Percentiles rank a stretch among this genome's conserved stretches.
These are phyloP conservation scores for Staphylotrichum tortipilum DNA, from an alignment of 495 filamentous ascomycete species.

Conservation along the genomic window DNA sequence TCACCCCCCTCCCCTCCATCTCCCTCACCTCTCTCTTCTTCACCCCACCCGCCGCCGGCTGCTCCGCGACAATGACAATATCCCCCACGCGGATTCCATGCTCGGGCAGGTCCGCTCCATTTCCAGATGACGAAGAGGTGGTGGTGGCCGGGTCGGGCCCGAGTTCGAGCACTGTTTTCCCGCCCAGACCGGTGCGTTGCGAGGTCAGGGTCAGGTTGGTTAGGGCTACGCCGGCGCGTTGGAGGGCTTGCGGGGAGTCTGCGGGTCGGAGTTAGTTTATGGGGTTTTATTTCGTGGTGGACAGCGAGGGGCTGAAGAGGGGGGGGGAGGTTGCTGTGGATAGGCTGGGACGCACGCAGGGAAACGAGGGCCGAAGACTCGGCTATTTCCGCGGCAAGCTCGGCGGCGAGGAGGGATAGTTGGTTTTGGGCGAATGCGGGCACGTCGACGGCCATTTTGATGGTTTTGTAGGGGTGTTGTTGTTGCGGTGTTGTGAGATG, in stretches of 20 bases:
- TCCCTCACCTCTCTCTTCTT: slow-evolving; percentile 64
- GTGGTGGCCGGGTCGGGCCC: slow-evolving; percentile 60
- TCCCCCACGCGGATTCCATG: slow-evolving; percentile 85
- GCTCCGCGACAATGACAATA: slow-evolving; percentile 72
- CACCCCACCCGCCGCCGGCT: slow-evolving; percentile 57
- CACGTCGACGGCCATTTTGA: slow-evolving; percentile 41
- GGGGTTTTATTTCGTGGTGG: no score
- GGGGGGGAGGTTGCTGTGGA: no score
- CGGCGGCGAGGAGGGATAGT: slow-evolving; percentile 63
- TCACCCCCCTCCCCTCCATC: slow-evolving; percentile 53
- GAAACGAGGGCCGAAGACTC: slow-evolving; percentile 65
- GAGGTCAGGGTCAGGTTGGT: slow-evolving; percentile 67
- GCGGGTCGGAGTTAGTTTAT: no score
- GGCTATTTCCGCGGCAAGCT: slow-evolving; percentile 70
- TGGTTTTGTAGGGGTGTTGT: neutral
- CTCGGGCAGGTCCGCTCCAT: slow-evolving; percentile 48
- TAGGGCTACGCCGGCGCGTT: slow-evolving; percentile 80
- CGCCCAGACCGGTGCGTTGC: slow-evolving; percentile 86
- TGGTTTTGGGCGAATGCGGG: slow-evolving; percentile 70
- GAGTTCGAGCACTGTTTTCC: slow-evolving; percentile 78
- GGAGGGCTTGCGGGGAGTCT: slow-evolving; percentile 64
- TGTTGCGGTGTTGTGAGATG: neutral
- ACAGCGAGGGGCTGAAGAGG: no score
- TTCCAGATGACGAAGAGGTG: neutral
- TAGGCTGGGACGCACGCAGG: no score